Evolutionary conservation across 2,329 filamentous ascomycete species (phyloP), one percentile per base, ranked within the genome.

Genomic region (Xylariaceae sp.): DNA sequence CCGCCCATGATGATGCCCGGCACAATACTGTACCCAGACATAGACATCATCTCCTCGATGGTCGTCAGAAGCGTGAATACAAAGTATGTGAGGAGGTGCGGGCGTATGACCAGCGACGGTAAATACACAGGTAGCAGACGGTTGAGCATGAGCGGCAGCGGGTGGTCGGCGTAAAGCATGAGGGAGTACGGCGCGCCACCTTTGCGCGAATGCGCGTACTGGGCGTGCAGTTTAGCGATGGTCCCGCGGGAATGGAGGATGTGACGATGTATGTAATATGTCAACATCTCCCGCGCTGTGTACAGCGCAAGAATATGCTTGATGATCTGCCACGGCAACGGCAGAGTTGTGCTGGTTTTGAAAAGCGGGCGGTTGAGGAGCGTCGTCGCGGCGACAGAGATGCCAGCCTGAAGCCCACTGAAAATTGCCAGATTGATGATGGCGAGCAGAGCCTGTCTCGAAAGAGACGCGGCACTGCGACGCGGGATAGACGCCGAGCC

Each of bases 191-290:
- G 77, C 0, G 86, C 82, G 2, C 81, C 76, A 20, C 58, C 53
- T 20, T 69, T 68, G 51, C 81, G 74, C 41, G 76, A 71, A 72
- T 90, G 84, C 64, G 75, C 74, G 66, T 76, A 79, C 47, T 63
- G 44, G 41, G 65, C 55, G 67, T 83, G 76, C 44, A 79, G 71
- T 5, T 60, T 68, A 6, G 76, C 74, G 20, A 81, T 54, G 2
- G 63, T 50, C 0, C 70, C 67, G 4, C 66, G 58, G 3, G 65
- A 68, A 24, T 96, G 91, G 7, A 96, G 79, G 21, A 87, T 54
- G 65, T 82, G 81, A 45, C 88, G 85, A 73, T 96, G 91, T 61
- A 91, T 78, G 63, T 84, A 81, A 70, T 95, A 96, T 52, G 85
- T 82, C 9, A 92, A 67, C 6, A 84, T 64, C 75, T 90, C 79